A percentile compares a stretch with the other conserved stretches of the same genome.
Evolutionary conservation across 371 early-diverging fungal genomes (phyloP).

Genomic region (Mycotypha africana): DNA sequence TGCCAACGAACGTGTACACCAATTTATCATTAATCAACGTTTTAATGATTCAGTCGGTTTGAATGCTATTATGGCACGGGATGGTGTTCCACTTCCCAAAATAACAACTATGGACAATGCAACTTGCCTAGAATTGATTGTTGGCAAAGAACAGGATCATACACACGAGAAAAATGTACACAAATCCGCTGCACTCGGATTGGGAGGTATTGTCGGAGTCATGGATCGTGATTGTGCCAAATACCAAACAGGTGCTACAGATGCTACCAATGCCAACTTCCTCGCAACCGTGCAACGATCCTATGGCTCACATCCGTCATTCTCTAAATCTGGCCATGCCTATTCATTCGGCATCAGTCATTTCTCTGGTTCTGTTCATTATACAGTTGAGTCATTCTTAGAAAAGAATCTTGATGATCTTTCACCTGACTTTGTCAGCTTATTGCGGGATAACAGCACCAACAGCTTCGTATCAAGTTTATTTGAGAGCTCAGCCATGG

Average conservation of each 20-base stretch:
- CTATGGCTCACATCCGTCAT: constrained; percentile 27
- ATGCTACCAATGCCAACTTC: constrained; percentile 41
- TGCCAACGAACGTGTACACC: constrained; percentile 75
- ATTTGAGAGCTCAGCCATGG: constrained; percentile 73
- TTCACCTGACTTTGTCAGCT: constrained; percentile 71
- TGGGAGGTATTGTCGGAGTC: constrained; percentile 61
- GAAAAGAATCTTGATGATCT: constrained; percentile 68
- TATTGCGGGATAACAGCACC: constrained; percentile 61
- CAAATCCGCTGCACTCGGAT: constrained; percentile 27
- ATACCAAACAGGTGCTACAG: constrained; percentile 32
- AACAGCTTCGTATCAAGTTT: constrained; percentile 76
- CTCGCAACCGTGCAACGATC: constrained; percentile 25
- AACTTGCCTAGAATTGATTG: constrained; percentile 55
- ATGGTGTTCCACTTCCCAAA: constrained; percentile 41
- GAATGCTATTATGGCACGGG: constrained; percentile 18
- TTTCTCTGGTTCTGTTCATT: constrained; percentile 57
- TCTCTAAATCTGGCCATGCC: constrained; percentile 29
- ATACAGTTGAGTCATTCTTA: constrained; percentile 59
- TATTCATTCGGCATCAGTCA: constrained; percentile 67
- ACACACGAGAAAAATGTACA: constrained; percentile 12
- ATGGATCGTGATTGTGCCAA: constrained; percentile 49
- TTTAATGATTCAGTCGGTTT: constrained; percentile 43
- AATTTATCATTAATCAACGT: constrained; percentile 69
- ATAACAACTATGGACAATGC: constrained; percentile 56
- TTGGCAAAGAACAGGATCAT: constrained; percentile 20